phyloP scores from a whole-genome alignment of 441 rosid genomes.

The Mallotus japonicus region DNA sequence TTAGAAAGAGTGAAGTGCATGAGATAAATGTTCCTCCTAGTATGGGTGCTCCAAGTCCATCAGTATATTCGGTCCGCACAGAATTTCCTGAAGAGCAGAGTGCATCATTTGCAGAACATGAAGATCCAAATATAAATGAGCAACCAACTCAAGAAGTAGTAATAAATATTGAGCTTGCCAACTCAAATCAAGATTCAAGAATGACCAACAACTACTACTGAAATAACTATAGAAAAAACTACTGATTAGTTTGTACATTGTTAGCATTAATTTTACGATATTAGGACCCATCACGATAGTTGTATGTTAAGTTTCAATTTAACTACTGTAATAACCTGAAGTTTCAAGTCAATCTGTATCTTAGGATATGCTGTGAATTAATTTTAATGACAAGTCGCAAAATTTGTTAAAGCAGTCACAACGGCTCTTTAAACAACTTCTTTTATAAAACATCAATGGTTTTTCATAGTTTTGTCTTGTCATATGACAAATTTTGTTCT shows the following conservation, averaged over 20 bases:
- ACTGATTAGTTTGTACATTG: no score
- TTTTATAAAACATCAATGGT: no score
- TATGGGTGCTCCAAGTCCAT: conserved; percentile 19
- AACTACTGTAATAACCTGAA: no score
- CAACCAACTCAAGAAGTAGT: conserved; percentile 15
- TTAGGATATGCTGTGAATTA: no score
- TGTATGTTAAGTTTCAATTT: no score
- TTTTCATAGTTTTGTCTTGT: no score
- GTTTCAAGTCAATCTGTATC: no score
- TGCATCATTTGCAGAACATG: conserved; percentile 10
- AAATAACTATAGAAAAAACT: background rate
- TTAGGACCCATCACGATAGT: no score
- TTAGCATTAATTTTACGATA: background rate
- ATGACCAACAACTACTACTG: background rate
- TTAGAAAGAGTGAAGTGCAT: conserved; percentile 7
- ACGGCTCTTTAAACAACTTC: no score
- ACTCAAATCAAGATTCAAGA: conserved; percentile 7
- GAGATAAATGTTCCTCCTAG: background rate
- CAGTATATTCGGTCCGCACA: conserved; percentile 26
- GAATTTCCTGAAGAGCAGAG: conserved; percentile 23
- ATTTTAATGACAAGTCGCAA: no score
- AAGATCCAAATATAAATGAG: conserved; percentile 3
- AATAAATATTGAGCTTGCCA: background rate
- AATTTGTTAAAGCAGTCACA: no score
- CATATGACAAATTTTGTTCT: no score